Conservation (phyloP, 768 basidiomycete genomes). For the Lactifluus pinguis region DNA sequence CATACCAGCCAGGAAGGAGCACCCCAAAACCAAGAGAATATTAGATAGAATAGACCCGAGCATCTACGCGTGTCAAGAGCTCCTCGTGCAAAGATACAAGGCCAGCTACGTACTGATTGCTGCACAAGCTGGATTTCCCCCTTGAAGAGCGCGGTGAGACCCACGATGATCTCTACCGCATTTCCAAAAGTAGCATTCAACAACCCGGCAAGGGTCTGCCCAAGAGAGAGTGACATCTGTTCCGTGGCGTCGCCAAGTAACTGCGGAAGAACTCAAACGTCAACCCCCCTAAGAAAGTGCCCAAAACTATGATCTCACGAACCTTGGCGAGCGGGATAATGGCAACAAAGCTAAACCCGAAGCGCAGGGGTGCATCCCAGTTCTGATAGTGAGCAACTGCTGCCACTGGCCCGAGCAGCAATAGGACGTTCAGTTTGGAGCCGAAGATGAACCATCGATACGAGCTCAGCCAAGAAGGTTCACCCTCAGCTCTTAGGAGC, state of each 20-base stretch:
- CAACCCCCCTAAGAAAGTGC: background rate
- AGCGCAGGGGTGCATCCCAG: conserved; percentile 74
- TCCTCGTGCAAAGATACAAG: background rate
- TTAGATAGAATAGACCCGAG: conserved; percentile 89
- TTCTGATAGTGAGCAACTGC: conserved; percentile 50
- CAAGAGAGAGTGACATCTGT: conserved; percentile 67
- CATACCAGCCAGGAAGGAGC: conserved; percentile 77
- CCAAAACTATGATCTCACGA: conserved; percentile 8
- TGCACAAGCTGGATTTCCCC: conserved; percentile 85
- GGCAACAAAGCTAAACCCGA: conserved; percentile 68
- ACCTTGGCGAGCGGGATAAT: conserved; percentile 87
- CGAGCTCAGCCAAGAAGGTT: conserved; percentile 53
- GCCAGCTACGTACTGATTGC: conserved; percentile 53
- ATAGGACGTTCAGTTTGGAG: conserved; percentile 66
- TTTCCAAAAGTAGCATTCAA: conserved; percentile 81
- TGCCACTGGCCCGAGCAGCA: conserved; percentile 73
- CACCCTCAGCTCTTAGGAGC: conserved; percentile 47
- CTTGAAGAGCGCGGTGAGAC: conserved; percentile 64
- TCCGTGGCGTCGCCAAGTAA: conserved; percentile 77
- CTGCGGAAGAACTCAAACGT: conserved; percentile 26
- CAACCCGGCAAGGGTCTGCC: conserved; percentile 79
- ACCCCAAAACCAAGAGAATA: conserved; percentile 81
- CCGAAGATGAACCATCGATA: conserved; percentile 52
- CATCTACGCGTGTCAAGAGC: conserved; percentile 40
- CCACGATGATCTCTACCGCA: conserved; percentile 85